These are phyloP conservation scores for Lobosporangium transversale DNA, from an alignment of 192 early-diverging fungal species.

Conservation along the genomic window DNA sequence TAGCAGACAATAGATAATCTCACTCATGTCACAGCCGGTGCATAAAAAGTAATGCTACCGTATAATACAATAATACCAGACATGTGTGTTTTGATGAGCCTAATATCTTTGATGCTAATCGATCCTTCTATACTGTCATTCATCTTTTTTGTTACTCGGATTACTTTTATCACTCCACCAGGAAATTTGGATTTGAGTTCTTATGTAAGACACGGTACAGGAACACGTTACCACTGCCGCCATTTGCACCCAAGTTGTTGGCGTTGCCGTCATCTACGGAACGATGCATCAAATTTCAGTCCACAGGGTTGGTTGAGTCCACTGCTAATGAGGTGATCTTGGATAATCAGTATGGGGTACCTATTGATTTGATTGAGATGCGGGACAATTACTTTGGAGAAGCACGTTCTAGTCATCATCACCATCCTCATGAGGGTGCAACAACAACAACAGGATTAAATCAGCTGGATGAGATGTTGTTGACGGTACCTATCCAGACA, in stretches of 20 bases:
- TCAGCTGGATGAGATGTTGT: slow-evolving; percentile 14
- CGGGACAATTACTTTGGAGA: slow-evolving; percentile 58
- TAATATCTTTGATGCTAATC: too few relatives aligned
- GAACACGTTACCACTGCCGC: slow-evolving; percentile 58
- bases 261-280: slow-evolving; percentile 53
- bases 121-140: too few relatives aligned
- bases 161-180: slow-evolving; percentile 8
- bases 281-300: slow-evolving; percentile 58
- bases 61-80: neutral
- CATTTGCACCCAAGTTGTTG: slow-evolving; percentile 61
- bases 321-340: slow-evolving; percentile 56
- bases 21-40: slow-evolving; percentile 35
- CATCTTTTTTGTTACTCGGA: neutral
- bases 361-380: slow-evolving; percentile 58
- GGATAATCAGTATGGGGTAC: slow-evolving; percentile 55
- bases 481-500: slow-evolving; percentile 17
- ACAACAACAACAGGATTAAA: slow-evolving; percentile 2
- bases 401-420: slow-evolving; percentile 40
- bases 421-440: slow-evolving; percentile 34
- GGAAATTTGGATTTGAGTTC: slow-evolving; percentile 59
- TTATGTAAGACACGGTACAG: slow-evolving; percentile 63
- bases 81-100: neutral
- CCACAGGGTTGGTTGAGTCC: slow-evolving; percentile 54
- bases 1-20: too few relatives aligned
- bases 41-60: slow-evolving; percentile 44